phyloP scores from a whole-genome alignment of 2,329 filamentous ascomycete genomes.

The Paraconiothyrium brasiliense region DNA sequence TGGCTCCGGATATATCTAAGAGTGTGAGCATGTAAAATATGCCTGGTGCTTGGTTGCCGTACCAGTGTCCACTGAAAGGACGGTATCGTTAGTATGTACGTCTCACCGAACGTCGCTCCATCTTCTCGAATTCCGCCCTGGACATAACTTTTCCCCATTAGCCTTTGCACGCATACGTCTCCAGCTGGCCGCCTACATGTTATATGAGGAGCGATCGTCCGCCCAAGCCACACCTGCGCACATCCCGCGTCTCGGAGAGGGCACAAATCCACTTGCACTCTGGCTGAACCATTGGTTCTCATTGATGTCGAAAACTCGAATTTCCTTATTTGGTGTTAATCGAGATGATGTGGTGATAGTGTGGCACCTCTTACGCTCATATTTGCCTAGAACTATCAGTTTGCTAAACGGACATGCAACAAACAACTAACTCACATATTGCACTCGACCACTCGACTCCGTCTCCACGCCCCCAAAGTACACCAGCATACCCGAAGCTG shows the following conservation, averaged over 20 bases:
- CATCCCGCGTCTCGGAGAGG: too few relatives aligned
- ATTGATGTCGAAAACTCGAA: too few relatives aligned
- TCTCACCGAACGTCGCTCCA: background rate
- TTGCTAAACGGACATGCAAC: too few relatives aligned
- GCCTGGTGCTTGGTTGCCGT: background rate
- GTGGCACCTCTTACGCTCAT: too few relatives aligned
- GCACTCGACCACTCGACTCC: background rate
- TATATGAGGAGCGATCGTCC: background rate
- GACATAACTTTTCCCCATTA: background rate
- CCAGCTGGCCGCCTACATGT: background rate
- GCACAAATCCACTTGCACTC: too few relatives aligned
- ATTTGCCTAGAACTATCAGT: too few relatives aligned
- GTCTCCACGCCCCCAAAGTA: background rate
- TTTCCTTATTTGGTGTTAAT: too few relatives aligned
- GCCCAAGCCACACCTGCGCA: background rate
- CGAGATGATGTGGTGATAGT: too few relatives aligned
- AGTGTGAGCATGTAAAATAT: too few relatives aligned
- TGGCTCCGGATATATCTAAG: background rate
- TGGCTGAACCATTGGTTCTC: too few relatives aligned
- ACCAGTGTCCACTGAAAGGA: background rate
- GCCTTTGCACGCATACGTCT: background rate
- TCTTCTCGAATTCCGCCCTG: background rate
- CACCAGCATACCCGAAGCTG: background rate
- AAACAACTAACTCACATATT: background rate
- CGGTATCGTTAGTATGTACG: background rate